Evolutionary conservation across 164 flowering plant species (phyloP).

Genomic region (Aristolochia contorta): DNA sequence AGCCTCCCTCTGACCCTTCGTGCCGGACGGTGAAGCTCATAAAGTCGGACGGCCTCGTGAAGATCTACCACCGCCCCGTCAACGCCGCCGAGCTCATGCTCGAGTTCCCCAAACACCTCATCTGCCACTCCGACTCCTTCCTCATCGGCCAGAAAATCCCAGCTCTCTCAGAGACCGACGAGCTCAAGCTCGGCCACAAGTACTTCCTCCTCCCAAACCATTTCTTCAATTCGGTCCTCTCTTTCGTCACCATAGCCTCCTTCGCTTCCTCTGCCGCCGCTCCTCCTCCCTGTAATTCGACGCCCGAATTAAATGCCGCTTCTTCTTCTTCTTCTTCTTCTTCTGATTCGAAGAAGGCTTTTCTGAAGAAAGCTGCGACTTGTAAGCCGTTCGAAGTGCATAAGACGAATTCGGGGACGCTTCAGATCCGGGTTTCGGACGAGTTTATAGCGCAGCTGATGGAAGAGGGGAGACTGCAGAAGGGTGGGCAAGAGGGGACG

Average conservation of each 20-base stretch:
- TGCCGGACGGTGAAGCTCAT: constrained; percentile 32
- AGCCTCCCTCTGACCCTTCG: constrained; percentile 2
- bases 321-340: no score
- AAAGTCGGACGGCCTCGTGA: constrained; percentile 38
- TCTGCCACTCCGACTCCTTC: constrained; percentile 55
- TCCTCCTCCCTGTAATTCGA: not conserved
- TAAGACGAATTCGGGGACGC: constrained; percentile 34
- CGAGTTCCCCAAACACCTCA: constrained; percentile 47
- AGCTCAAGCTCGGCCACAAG: constrained; percentile 50
- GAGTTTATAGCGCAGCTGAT: constrained; percentile 42
- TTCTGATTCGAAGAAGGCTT: not conserved
- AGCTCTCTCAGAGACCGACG: constrained; percentile 32
- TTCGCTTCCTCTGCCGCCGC: constrained; percentile 15
- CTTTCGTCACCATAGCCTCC: constrained; percentile 51
- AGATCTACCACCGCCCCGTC: constrained; percentile 42
- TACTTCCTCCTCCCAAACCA: constrained; percentile 58
- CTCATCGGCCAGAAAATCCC: constrained; percentile 63
- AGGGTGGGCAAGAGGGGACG: constrained; percentile 3
- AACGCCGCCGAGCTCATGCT: constrained; percentile 41
- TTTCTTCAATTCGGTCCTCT: constrained; percentile 46
- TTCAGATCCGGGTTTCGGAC: constrained; percentile 51
- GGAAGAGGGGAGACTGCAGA: constrained; percentile 10
- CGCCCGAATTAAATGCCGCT: no score
- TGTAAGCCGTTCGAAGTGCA: constrained; percentile 42
- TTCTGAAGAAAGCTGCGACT: constrained; percentile 22